These are phyloP conservation scores for Mimosa bimucronata DNA, from an alignment of 306 rosid species.

Conservation along the genomic window DNA sequence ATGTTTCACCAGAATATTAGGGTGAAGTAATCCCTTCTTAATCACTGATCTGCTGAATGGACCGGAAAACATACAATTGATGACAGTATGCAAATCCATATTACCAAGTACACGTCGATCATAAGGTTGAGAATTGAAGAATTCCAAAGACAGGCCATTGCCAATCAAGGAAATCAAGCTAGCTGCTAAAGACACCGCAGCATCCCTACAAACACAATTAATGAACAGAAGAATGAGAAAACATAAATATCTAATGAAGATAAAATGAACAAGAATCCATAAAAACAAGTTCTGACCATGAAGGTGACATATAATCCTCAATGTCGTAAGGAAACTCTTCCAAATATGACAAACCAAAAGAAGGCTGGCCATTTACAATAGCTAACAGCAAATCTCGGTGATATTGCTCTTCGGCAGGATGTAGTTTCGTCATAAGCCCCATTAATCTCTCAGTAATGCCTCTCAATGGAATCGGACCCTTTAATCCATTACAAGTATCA, in stretches of 20 bases:
- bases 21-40: conserved; percentile 82
- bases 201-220: conserved; percentile 67
- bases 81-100: conserved; percentile 51
- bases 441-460: conserved; percentile 73
- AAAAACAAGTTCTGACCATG: conserved; percentile 67
- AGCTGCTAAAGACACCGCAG: conserved; percentile 66
- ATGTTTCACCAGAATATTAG: conserved; percentile 72
- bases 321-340: conserved; percentile 87
- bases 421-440: conserved; percentile 77
- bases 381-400: conserved; percentile 83
- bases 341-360: conserved; percentile 76
- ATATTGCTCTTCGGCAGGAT: conserved; percentile 56
- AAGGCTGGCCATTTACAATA: conserved; percentile 59
- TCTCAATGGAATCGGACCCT: conserved; percentile 57
- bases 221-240: conserved; percentile 17
- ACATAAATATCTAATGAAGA: conserved; percentile 6
- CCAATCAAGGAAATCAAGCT: conserved; percentile 61
- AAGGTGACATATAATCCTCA: conserved; percentile 64
- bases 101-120: conserved; percentile 37
- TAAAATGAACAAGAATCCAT: conserved; percentile 15
- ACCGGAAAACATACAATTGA: conserved; percentile 78
- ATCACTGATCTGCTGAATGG: conserved; percentile 71
- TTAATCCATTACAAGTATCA: conserved; percentile 79
- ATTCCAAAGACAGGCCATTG: conserved; percentile 53
- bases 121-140: conserved; percentile 45